Evolutionary conservation across 2,329 filamentous ascomycete genomes (phyloP).

Genomic region (Penicillium sp.): DNA sequence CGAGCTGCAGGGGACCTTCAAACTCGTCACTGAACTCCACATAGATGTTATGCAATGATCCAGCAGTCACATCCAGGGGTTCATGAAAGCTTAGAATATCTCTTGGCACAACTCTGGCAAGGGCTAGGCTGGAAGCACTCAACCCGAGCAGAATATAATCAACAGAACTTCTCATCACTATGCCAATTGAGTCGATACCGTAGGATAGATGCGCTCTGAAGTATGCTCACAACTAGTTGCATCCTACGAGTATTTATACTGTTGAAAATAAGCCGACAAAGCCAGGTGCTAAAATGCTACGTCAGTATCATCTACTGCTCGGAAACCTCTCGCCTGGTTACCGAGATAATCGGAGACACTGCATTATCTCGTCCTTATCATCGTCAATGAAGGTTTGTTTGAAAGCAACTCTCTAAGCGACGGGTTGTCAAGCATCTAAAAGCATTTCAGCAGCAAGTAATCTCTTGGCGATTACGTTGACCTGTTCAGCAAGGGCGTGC

Average conservation of each 20-base stretch:
- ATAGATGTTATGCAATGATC: slow-evolving; percentile 52
- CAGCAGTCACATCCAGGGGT: slow-evolving; percentile 34
- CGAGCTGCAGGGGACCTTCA: slow-evolving; percentile 45
- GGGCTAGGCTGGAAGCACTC: neutral
- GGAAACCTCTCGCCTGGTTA: neutral
- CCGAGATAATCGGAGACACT: neutral
- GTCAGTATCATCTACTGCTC: neutral
- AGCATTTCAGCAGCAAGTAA: neutral
- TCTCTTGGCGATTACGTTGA: neutral
- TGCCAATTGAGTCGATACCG: neutral
- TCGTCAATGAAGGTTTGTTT: neutral
- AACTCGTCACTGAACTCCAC: slow-evolving; percentile 44
- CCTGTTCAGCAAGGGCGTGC: neutral
- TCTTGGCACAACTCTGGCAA: neutral
- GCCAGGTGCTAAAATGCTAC: neutral
- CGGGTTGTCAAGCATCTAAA: neutral
- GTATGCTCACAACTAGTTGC: neutral
- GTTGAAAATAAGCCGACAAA: neutral
- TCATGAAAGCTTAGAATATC: slow-evolving; percentile 23
- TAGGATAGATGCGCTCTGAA: neutral
- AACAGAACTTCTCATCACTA: neutral
- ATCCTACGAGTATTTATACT: neutral
- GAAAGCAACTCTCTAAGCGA: neutral
- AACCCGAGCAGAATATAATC: neutral
- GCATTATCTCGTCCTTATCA: neutral